Conservation (phyloP, 2,329 filamentous ascomycete species). For the Penicillium sp. region DNA sequence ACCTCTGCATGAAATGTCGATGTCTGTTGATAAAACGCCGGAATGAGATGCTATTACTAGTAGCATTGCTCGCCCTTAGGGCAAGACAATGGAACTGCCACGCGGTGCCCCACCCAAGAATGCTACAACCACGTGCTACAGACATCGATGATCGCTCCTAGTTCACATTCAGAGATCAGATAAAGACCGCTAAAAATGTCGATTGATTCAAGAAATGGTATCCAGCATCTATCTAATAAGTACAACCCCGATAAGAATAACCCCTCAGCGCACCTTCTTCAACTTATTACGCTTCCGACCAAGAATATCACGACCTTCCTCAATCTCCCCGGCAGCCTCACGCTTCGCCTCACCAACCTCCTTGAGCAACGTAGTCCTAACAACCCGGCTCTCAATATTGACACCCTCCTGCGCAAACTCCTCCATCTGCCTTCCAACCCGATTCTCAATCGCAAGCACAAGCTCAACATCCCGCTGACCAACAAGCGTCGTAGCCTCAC, state of each 20-base stretch:
- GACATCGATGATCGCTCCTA: too few relatives aligned
- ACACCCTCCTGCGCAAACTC: conserved; percentile 87
- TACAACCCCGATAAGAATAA: conserved; percentile 1
- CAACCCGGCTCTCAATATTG: conserved; percentile 84
- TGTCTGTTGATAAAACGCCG: not conserved
- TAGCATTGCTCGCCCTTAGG: not conserved
- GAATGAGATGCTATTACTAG: not conserved
- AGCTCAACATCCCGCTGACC: conserved; percentile 90
- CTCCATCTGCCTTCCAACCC: conserved; percentile 74
- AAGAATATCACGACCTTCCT: conserved; percentile 84
- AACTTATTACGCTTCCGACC: conserved; percentile 65
- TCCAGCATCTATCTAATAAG: not conserved
- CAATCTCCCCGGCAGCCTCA: conserved; percentile 84
- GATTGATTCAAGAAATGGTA: conserved; percentile 6
- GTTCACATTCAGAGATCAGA: not conserved
- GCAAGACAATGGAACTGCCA: not conserved
- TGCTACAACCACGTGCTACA: not conserved
- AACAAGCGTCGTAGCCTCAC: conserved; percentile 80
- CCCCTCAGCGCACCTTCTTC: conserved; percentile 39
- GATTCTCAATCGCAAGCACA: conserved; percentile 80
- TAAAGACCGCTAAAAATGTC: conserved; percentile 13
- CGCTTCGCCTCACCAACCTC: conserved; percentile 92
- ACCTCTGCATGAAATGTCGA: conserved; percentile 9
- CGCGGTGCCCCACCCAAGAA: not conserved
- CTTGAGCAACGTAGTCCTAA: conserved; percentile 75